Evolutionary conservation across 2,329 filamentous ascomycete species (phyloP).

Genomic region (Aphanocladium album): DNA sequence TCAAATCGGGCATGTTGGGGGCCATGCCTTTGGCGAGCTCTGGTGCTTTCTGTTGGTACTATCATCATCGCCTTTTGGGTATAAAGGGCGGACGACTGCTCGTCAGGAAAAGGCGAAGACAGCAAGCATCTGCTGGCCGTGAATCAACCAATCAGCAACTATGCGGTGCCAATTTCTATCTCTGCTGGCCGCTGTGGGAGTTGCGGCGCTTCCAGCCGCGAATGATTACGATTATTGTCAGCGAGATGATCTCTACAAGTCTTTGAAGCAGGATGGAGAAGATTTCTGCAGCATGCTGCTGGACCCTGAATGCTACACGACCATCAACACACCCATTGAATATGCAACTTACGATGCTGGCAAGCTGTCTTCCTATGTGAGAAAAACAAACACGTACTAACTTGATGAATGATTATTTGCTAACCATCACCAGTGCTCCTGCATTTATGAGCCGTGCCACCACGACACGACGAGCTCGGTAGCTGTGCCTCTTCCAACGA

Average conservation of each 20-base stretch:
- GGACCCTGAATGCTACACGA: constrained; percentile 16
- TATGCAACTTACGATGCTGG: constrained; percentile 25
- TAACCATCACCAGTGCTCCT: constrained; percentile 5
- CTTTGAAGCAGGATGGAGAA: constrained; percentile 22
- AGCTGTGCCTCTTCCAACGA: not conserved
- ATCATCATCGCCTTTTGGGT: not conserved
- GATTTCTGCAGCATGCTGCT: constrained; percentile 27
- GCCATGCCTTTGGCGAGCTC: not conserved
- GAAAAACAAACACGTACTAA: constrained; percentile 1
- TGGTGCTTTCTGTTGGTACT: not conserved
- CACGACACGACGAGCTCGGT: not conserved
- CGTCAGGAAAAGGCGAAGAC: not conserved
- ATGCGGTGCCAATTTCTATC: constrained; percentile 1
- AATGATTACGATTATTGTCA: constrained; percentile 20
- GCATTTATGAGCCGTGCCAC: constrained; percentile 7
- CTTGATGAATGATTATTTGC: not conserved
- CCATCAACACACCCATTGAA: constrained; percentile 22
- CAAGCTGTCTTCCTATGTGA: constrained; percentile 28
- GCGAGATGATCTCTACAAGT: constrained; percentile 27
- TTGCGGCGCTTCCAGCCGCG: constrained; percentile 12
- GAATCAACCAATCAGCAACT: not conserved
- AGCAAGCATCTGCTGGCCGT: not conserved
- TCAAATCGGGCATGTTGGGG: not conserved
- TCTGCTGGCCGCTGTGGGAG: not conserved
- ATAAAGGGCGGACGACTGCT: not conserved